Evolutionary conservation across 441 rosid species (phyloP), one percentile per base, ranked within the genome.

Genomic region (Iberis amara): DNA sequence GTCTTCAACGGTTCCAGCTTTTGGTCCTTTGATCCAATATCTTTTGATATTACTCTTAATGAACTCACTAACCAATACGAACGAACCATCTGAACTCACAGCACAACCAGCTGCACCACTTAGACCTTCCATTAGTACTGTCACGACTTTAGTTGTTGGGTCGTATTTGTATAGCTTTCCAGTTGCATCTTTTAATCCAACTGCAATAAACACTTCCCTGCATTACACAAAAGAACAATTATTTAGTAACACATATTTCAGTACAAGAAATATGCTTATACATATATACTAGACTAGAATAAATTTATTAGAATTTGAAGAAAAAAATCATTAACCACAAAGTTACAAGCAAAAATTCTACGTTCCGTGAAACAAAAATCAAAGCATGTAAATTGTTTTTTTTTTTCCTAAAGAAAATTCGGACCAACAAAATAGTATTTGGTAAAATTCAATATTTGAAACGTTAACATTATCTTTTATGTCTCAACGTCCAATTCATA

Each of bases 141-240:
- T 67, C 53, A 67, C 61, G 8, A 40, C 15, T 47, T 61, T 67
- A 5, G 67, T 61, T 8, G 53, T 8, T 13, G 71, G 66, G 45
- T 67, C 71, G 53, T 67, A 67, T 48, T 61, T 67, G 61, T 11
- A 67, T 13, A 67, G 71, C 42, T 49, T 67, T 21, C 66, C 71
- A 0, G 27, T 59, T 0, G 57, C 58, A 43, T 67, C 71, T 28
- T 31, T 55, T 2, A 54, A 0, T 41, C 57, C 71, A 2, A 67
- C 66, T 12, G 62, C 66, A 1, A 60, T 0, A 0, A 54, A 32
- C 9, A 67, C 66, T 48, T 61, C 47, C 1, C 66, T 60, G 38
- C 61, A 65, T 50, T 11, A 8, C 54, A 37, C 30, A 18, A 50
- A 47, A 26, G 4, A 26, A 28, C 3, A 0, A 33, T 3, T 11